phyloP scores from a whole-genome alignment of 164 flowering plant species.

The Brasenia schreberi region DNA sequence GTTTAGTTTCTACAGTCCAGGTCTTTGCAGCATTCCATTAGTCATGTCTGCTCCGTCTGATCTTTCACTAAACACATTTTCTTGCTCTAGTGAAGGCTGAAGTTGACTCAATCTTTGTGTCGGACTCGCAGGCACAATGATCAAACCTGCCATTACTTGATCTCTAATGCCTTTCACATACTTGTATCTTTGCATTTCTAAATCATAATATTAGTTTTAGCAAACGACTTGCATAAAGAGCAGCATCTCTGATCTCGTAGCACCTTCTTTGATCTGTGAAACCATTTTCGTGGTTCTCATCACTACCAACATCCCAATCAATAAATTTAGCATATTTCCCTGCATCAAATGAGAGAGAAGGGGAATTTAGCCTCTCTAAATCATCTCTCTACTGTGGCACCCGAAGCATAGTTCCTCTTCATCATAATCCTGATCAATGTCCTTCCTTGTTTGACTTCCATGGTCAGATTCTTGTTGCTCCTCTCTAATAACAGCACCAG shows the following conservation, averaged over 20 bases:
- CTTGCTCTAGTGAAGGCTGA: conserved; percentile 31
- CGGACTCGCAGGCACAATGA: conserved; percentile 34
- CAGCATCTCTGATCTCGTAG: conserved; percentile 1
- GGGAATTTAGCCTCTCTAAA: conserved; percentile 21
- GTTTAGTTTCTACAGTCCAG: conserved; percentile 20
- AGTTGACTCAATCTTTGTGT: conserved; percentile 32
- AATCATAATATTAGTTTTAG: conserved; percentile 25
- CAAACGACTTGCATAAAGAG: conserved; percentile 15
- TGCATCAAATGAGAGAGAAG: conserved; percentile 38
- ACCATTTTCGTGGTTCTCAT: conserved; percentile 2
- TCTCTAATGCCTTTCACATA: conserved; percentile 44
- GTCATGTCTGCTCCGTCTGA: conserved; percentile 14
- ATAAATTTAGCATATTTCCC: conserved; percentile 43
- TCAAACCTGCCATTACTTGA: conserved; percentile 33
- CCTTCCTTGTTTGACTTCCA: background rate
- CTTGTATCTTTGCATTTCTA: conserved; percentile 36
- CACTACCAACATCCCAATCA: conserved; percentile 37
- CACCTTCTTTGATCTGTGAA: conserved; percentile 8
- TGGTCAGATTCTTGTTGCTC: background rate
- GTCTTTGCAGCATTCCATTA: conserved; percentile 21
- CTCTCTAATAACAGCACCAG: background rate
- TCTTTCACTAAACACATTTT: conserved; percentile 22
- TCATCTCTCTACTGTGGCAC: conserved; percentile 21
- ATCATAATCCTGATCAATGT: conserved; percentile 7
- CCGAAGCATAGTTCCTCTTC: conserved; percentile 18